Percentiles rank a stretch among this genome's conserved stretches.
Evolutionary conservation across 2,329 filamentous ascomycete species (phyloP).

Genomic region (Fusarium sororula): DNA sequence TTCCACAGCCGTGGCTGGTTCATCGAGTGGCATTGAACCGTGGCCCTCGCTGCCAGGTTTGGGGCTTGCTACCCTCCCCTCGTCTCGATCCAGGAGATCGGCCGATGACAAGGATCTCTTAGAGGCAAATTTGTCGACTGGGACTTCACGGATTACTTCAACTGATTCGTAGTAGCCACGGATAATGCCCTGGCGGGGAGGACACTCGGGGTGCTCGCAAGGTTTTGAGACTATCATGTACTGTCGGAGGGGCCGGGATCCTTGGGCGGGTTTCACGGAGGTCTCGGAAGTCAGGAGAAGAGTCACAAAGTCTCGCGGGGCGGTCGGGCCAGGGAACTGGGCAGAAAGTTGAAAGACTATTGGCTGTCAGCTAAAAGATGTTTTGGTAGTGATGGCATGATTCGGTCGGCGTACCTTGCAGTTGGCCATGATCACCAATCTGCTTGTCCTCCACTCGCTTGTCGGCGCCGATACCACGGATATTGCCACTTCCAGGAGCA

Average conservation of each 20-base stretch:
- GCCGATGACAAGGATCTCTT: slow-evolving; percentile 48
- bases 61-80: slow-evolving; percentile 38
- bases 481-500: slow-evolving; percentile 75
- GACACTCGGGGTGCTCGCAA: slow-evolving; percentile 78
- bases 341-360: slow-evolving; percentile 86
- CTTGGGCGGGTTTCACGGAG: slow-evolving; percentile 47
- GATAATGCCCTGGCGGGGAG: slow-evolving; percentile 76
- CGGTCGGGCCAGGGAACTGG: slow-evolving; percentile 88
- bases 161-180: slow-evolving; percentile 90
- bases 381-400: slow-evolving; percentile 1
- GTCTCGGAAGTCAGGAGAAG: slow-evolving; percentile 75
- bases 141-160: slow-evolving; percentile 88
- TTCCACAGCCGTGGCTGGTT: slow-evolving; percentile 66
- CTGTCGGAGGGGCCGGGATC: slow-evolving; percentile 64
- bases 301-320: slow-evolving; percentile 88
- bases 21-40: slow-evolving; percentile 31
- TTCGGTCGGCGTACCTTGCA: slow-evolving; percentile 62
- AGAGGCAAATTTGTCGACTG: slow-evolving; percentile 55
- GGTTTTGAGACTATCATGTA: slow-evolving; percentile 91
- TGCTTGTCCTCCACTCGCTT: slow-evolving; percentile 71
- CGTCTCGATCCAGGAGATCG: slow-evolving; percentile 41
- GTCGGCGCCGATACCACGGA: slow-evolving; percentile 88
- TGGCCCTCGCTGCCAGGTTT: slow-evolving; percentile 25
- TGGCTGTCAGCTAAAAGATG: slow-evolving; percentile 26
- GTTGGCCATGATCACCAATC: slow-evolving; percentile 66